Evolutionary conservation across 1,284 basidiomycete genomes (phyloP).

Genomic region (Trametes hirsuta): DNA sequence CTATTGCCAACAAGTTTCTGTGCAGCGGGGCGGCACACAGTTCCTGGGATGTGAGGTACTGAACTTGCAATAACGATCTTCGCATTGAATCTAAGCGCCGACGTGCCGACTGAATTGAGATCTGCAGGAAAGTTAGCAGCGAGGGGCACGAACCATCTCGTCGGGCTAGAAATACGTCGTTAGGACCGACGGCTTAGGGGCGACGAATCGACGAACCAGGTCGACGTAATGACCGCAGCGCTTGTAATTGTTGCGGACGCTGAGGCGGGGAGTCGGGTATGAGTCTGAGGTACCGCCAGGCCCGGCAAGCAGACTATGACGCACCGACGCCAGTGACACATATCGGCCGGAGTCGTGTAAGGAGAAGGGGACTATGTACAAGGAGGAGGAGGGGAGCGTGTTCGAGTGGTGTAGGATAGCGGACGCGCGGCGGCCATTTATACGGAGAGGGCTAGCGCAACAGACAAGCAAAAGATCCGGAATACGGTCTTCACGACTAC

Average conservation of each 20-base stretch:
- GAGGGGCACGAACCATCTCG: slow-evolving; percentile 47
- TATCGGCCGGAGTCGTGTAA: slow-evolving; percentile 28
- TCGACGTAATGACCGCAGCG: slow-evolving; percentile 59
- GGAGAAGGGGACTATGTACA: slow-evolving; percentile 20
- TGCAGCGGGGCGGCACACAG: slow-evolving; percentile 61
- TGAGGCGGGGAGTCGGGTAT: slow-evolving; percentile 28
- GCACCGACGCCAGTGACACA: slow-evolving; percentile 67
- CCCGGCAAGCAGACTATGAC: slow-evolving; percentile 25
- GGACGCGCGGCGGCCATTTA: slow-evolving; percentile 24
- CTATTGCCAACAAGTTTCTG: slow-evolving; percentile 77
- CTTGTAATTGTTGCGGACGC: slow-evolving; percentile 59
- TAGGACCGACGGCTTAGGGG: slow-evolving; percentile 15
- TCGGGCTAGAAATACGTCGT: slow-evolving; percentile 48
- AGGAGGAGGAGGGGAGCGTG: slow-evolving; percentile 24
- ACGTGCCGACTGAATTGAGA: slow-evolving; percentile 25
- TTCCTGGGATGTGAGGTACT: slow-evolving; percentile 61
- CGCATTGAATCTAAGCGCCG: slow-evolving; percentile 54
- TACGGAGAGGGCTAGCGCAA: slow-evolving; percentile 9
- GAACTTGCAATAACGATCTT: slow-evolving; percentile 69
- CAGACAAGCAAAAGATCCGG: slow-evolving; percentile 28
- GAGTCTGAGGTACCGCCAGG: slow-evolving; percentile 5
- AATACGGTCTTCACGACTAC: slow-evolving; percentile 20
- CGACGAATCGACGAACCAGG: slow-evolving; percentile 46
- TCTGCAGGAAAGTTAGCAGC: slow-evolving; percentile 22
- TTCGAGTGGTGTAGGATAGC: slow-evolving; percentile 15